phyloP scores from a whole-genome alignment of 352 stramenopile genomes.

The Plasmopara halstedii region DNA sequence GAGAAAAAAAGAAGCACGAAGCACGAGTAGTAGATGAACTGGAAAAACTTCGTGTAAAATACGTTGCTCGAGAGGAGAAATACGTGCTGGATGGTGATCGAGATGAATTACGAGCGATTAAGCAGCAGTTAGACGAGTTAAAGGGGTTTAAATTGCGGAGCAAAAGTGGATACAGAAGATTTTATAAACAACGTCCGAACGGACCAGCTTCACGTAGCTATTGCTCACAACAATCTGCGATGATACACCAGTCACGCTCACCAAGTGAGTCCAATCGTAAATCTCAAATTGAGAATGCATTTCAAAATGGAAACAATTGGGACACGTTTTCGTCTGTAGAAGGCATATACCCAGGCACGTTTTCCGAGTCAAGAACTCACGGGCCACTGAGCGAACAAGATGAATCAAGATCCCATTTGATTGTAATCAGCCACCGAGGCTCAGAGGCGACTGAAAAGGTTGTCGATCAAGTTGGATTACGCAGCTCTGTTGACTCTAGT shows the following conservation, averaged over 20 bases:
- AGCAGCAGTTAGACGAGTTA: conserved; percentile 71
- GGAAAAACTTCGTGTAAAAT: conserved; percentile 76
- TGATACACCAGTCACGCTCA: conserved; percentile 3
- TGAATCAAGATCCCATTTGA: conserved; percentile 2
- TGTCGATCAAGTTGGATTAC: conserved; percentile 1
- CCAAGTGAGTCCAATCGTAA: conserved; percentile 1
- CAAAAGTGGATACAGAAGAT: neutral
- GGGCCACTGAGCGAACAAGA: neutral
- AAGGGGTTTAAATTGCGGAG: conserved; percentile 35
- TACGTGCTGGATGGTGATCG: conserved; percentile 74
- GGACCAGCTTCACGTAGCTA: conserved; percentile 3
- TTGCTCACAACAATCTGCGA: conserved; percentile 7
- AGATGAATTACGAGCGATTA: conserved; percentile 73
- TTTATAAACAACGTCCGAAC: conserved; percentile 1
- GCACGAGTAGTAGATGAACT: conserved; percentile 50
- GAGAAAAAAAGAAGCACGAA: conserved; percentile 71
- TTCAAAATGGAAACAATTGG: conserved; percentile 6
- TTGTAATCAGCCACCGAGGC: neutral
- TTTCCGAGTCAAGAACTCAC: neutral
- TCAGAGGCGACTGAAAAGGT: neutral
- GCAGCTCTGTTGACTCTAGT: neutral
- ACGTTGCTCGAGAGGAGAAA: conserved; percentile 69
- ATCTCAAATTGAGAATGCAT: conserved; percentile 8
- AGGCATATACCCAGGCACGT: conserved; percentile 1
- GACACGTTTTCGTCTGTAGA: conserved; percentile 6